These are phyloP conservation scores for Colletotrichum cereale DNA, from an alignment of 2,329 filamentous ascomycete genomes.

Conservation along the genomic window DNA sequence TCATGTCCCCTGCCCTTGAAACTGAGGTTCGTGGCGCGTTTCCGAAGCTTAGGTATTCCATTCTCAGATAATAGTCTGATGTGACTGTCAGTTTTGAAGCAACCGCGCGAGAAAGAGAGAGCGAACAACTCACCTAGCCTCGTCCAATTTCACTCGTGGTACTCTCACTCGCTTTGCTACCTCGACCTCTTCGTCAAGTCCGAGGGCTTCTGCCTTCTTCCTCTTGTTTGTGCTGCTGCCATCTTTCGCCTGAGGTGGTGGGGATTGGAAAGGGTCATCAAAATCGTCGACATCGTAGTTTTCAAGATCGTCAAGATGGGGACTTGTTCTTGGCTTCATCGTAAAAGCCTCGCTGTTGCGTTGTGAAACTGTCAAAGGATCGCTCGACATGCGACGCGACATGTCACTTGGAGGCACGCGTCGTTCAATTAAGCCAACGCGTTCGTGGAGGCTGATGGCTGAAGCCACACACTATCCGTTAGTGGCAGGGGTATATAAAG, in stretches of 20 bases:
- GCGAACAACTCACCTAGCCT: conserved; percentile 68
- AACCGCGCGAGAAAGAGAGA: neutral
- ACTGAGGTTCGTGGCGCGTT: conserved; percentile 77
- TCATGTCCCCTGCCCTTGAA: conserved; percentile 97
- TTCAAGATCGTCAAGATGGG: conserved; percentile 76
- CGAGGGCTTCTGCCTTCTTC: conserved; percentile 69
- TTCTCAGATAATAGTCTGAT: conserved; percentile 81
- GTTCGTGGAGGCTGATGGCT: neutral
- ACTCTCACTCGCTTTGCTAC: conserved; percentile 79
- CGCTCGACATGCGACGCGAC: neutral
- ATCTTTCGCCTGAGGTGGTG: conserved; percentile 53
- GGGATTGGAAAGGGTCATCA: conserved; percentile 61
- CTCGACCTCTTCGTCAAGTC: conserved; percentile 89
- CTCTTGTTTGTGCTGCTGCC: conserved; percentile 55
- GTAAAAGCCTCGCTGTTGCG: neutral
- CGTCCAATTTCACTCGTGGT: conserved; percentile 88
- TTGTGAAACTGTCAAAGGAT: no score
- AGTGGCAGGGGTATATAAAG: neutral
- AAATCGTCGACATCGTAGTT: conserved; percentile 78
- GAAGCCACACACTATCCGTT: neutral
- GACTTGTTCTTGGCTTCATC: conserved; percentile 42
- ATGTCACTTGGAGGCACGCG: neutral
- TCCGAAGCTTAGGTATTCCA: conserved; percentile 86
- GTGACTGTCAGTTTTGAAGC: conserved; percentile 31
- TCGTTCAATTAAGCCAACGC: conserved; percentile 16